Evolutionary conservation across 192 early-diverging fungal species (phyloP), one percentile per base, ranked within the genome.

Genomic region (Phlyctochytrium planicorne): DNA sequence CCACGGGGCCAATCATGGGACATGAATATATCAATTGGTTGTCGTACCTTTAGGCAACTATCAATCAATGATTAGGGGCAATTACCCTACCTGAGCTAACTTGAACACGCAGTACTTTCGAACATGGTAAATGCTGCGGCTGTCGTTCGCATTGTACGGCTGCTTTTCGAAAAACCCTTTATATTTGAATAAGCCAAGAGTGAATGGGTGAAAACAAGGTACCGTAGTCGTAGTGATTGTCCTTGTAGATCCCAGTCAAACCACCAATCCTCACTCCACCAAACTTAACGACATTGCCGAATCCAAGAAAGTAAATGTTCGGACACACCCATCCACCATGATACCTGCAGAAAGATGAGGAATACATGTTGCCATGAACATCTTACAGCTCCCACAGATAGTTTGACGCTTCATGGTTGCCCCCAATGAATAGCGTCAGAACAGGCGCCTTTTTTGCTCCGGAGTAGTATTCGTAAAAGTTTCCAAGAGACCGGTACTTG

Each of bases 1-100:
- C 87, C 87, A 52, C 84, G 80, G 0, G 97, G 97, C 97, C 97
- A 99, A 67, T 99, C 97, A 71, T 99, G 97, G 2, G 93, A 93
- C 0, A 97, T 65, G 59, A 99, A 91, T 23, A 97, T 82, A 60
- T 99, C 95, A 37, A 99, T 57, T 0, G 93, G 91, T 29, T 81
- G 59, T 12, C 82, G 67, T 16, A 96, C 84, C n/a, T n/a, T n/a
- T n/a, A n/a, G n/a, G n/a, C n/a, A n/a, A n/a, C 83, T 30, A 2
- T 2, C 60, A 65, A 25, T 65, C 20, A 6, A 47, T 25, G 50
- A 34, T 24, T 24, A 52, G 6, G 12, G 10, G 2, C 37, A 2
- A 30, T 16, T 34, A 50, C 23, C 47, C 23, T 77, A 87, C 86
- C 74, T 88, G 90, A 14, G 82, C 63, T 65, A 97, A 67, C 69